phyloP scores from a whole-genome alignment of 192 early-diverging fungal genomes.

The Linnemannia zychae region DNA sequence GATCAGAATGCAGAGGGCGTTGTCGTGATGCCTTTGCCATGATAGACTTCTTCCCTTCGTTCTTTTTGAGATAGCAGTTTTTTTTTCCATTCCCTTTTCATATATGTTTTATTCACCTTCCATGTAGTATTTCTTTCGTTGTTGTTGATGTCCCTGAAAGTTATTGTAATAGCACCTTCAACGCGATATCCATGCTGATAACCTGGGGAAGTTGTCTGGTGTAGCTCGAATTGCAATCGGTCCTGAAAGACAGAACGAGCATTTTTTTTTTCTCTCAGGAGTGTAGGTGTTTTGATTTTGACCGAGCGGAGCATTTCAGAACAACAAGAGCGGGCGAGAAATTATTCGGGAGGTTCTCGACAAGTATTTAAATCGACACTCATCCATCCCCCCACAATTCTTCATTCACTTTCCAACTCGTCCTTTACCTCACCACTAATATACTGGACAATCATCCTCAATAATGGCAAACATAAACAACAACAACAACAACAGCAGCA shows the following conservation, averaged over 20 bases:
- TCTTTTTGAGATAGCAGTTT: not conserved
- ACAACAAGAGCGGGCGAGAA: not conserved
- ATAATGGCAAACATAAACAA: not conserved
- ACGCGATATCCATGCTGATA: not conserved
- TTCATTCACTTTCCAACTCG: not conserved
- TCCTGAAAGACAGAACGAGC: not conserved
- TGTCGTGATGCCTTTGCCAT: constrained; percentile 44
- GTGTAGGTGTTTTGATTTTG: not conserved
- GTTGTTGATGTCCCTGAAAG: not conserved
- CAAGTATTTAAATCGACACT: not conserved
- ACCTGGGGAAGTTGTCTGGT: not conserved
- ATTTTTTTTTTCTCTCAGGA: not conserved
- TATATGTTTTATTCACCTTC: constrained; percentile 2
- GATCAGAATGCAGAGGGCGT: constrained; percentile 37
- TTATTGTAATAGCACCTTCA: not conserved
- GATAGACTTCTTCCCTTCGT: not conserved
- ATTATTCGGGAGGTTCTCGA: not conserved
- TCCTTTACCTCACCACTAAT: not conserved
- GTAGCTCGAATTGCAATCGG: constrained; percentile 22
- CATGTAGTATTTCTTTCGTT: not conserved
- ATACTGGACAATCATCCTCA: not conserved
- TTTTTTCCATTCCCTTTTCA: not conserved
- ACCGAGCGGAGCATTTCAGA: constrained; percentile 22
- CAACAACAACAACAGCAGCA: not conserved
- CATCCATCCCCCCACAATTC: not conserved